These are phyloP conservation scores for Trichoderma cornu-damae DNA, from an alignment of 2,329 filamentous ascomycete genomes.

Conservation along the genomic window DNA sequence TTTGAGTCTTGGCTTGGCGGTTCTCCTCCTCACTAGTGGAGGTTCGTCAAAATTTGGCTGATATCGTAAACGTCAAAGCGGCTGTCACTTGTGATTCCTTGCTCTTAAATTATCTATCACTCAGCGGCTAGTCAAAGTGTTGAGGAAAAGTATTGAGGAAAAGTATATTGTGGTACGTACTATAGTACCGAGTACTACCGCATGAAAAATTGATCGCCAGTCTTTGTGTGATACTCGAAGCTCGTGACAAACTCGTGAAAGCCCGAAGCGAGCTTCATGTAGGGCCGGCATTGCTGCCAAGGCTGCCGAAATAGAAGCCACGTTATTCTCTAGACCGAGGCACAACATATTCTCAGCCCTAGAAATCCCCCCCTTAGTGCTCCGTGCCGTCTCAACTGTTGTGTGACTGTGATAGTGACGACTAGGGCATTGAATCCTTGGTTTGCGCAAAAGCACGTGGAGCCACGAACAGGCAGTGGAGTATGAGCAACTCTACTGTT, in stretches of 20 bases:
- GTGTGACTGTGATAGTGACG: conserved; percentile 8
- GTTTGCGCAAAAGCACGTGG: not conserved
- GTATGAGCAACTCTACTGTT: not conserved
- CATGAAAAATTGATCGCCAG: no score
- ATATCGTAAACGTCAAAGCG: not conserved
- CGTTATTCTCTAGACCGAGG: not conserved
- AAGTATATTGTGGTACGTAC: not conserved
- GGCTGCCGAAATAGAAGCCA: not conserved
- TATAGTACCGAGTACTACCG: no score
- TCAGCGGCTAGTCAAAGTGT: not conserved
- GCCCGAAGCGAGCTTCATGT: not conserved
- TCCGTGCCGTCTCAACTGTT: not conserved
- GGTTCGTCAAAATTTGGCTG: not conserved
- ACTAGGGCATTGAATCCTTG: not conserved
- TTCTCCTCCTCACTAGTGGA: not conserved
- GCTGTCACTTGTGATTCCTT: not conserved
- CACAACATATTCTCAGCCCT: not conserved
- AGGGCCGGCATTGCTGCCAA: not conserved
- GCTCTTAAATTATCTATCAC: not conserved
- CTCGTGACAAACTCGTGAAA: not conserved
- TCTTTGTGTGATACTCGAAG: not conserved
- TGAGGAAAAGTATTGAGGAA: no score
- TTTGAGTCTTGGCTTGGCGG: not conserved
- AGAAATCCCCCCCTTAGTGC: no score
- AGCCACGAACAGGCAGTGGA: not conserved